phyloP scores from a whole-genome alignment of 768 basidiomycete genomes.

The Pleurotus platypus region DNA sequence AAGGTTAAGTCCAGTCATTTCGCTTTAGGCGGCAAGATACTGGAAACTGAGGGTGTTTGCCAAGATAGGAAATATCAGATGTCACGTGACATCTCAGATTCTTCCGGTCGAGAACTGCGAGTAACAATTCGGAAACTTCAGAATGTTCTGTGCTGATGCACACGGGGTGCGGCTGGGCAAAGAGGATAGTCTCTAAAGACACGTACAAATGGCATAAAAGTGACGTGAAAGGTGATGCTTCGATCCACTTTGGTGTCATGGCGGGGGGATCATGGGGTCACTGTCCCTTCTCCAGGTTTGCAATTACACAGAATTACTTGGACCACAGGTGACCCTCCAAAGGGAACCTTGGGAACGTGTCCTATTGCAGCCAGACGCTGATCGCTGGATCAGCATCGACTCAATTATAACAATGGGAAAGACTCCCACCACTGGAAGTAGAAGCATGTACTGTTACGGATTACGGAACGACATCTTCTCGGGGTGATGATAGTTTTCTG shows the following conservation, averaged over 20 bases:
- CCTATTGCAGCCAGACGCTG: not conserved
- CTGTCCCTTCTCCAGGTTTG: not conserved
- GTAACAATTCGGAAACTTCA: too few species aligned
- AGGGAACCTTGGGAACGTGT: constrained; percentile 1
- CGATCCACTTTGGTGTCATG: constrained; percentile 5
- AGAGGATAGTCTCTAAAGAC: not conserved
- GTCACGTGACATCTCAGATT: constrained; percentile 11
- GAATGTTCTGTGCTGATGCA: too few species aligned
- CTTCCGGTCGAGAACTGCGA: too few species aligned
- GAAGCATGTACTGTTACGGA: too few species aligned
- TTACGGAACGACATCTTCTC: too few species aligned
- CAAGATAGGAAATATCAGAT: constrained; percentile 25
- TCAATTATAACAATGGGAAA: not conserved
- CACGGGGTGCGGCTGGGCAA: too few species aligned
- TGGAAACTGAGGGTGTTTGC: constrained; percentile 25
- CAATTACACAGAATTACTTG: not conserved
- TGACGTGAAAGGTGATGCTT: constrained; percentile 12
- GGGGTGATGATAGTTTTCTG: too few species aligned
- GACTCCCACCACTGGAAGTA: not conserved
- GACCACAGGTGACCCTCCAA: not conserved
- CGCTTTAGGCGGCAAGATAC: constrained; percentile 16
- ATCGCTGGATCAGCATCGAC: too few species aligned
- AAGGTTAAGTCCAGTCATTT: not conserved
- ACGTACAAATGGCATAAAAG: not conserved
- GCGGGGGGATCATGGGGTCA: constrained; percentile 12